These are phyloP conservation scores for Pezicula radicicola DNA, from an alignment of 2,329 filamentous ascomycete genomes.

Conservation along the genomic window DNA sequence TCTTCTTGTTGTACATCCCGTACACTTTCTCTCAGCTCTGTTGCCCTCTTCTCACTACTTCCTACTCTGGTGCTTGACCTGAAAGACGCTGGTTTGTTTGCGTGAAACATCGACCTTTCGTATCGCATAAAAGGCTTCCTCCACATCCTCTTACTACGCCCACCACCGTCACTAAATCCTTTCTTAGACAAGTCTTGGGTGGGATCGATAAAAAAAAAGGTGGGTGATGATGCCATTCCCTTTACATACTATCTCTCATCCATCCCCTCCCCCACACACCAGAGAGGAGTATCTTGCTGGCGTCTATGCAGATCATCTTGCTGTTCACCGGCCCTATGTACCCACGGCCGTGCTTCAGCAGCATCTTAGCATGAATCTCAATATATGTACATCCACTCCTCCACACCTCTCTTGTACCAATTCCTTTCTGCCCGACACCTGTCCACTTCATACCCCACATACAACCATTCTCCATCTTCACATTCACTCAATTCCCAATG, in stretches of 20 bases:
- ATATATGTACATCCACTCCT: neutral
- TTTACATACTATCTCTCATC: neutral
- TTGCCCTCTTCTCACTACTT: neutral
- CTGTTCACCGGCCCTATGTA: neutral
- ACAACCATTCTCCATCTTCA: neutral
- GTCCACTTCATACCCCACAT: slow-evolving; percentile 4
- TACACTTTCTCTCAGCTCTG: slow-evolving; percentile 3
- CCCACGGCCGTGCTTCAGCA: neutral
- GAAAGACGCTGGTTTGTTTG: no score
- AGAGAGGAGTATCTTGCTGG: no score
- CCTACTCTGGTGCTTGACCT: neutral
- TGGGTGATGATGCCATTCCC: neutral
- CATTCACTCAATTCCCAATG: slow-evolving; percentile 9
- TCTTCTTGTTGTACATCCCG: neutral
- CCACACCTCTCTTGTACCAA: slow-evolving; percentile 9
- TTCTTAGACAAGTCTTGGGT: no score
- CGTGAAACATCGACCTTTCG: neutral
- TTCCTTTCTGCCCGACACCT: neutral
- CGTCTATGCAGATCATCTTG: neutral
- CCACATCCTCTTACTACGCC: neutral
- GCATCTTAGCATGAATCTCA: no score
- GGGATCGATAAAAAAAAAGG: neutral
- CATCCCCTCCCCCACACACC: neutral
- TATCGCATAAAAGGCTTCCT: neutral
- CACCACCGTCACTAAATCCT: neutral